Percentiles rank a stretch among this genome's conserved stretches.
These are phyloP conservation scores for Vaccinium vitisidaea DNA, from an alignment of 148 eudicot species.

Conservation along the genomic window DNA sequence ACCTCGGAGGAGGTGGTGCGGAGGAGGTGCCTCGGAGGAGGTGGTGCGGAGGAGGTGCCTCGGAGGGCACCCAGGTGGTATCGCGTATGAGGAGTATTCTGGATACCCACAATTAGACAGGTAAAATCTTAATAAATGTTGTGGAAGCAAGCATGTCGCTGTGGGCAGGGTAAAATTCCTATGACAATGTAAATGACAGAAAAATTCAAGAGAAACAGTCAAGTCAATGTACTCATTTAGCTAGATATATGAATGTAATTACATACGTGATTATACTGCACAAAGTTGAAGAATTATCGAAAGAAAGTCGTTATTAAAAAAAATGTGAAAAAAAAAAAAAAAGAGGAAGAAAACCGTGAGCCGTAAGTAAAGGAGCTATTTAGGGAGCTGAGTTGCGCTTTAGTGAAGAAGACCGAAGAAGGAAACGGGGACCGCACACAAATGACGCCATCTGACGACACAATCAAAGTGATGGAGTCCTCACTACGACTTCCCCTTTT, in stretches of 20 bases:
- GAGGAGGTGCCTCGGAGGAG: too few relatives aligned
- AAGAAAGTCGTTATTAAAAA: neutral
- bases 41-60: too few relatives aligned
- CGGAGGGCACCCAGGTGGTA: too few relatives aligned
- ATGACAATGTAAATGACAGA: neutral
- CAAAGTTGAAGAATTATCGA: neutral
- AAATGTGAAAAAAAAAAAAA: neutral
- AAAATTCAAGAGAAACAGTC: neutral
- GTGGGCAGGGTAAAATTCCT: neutral
- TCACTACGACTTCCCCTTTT: conserved; percentile 19
- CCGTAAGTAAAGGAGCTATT: neutral
- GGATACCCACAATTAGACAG: too few relatives aligned
- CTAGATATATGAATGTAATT: neutral
- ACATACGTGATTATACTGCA: neutral
- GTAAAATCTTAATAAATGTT: neutral
- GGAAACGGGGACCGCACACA: neutral
- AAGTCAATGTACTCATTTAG: neutral
- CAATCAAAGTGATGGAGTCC: conserved; percentile 5
- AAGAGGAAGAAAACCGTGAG: neutral
- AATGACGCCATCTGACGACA: conserved; percentile 12
- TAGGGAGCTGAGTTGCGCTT: neutral
- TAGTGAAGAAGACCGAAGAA: neutral
- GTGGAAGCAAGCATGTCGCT: neutral
- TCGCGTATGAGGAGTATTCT: too few relatives aligned
- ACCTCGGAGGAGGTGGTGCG: too few relatives aligned